Percentiles rank a stretch among this genome's conserved stretches.
Conservation (phyloP, 2,329 filamentous ascomycete genomes). For the Pestalotiopsis sp. region DNA sequence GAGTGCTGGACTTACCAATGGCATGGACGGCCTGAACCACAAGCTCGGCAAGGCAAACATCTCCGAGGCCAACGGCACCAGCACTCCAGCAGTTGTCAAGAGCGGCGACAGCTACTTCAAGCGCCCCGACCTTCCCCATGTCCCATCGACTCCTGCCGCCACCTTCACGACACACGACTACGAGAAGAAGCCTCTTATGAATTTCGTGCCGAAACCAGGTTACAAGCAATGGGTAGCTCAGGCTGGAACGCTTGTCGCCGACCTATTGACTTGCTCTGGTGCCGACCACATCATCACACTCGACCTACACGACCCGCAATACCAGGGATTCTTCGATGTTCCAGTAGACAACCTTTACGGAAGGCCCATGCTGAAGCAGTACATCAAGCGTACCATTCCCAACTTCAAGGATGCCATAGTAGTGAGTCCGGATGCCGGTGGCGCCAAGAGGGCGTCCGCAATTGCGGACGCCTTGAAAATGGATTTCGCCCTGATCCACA, state of each 20-base stretch:
- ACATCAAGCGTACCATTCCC: slow-evolving; percentile 80
- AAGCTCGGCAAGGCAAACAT: slow-evolving; percentile 10
- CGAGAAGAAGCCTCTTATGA: slow-evolving; percentile 59
- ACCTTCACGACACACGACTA: slow-evolving; percentile 68
- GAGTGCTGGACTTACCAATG: slow-evolving; percentile 62
- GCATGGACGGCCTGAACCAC: slow-evolving; percentile 17
- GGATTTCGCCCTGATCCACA: slow-evolving; percentile 97
- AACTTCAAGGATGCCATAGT: slow-evolving; percentile 86
- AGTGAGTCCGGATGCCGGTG: slow-evolving; percentile 94
- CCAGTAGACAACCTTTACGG: slow-evolving; percentile 98
- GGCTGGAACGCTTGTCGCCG: slow-evolving; percentile 91
- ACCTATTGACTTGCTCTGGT: slow-evolving; percentile 91
- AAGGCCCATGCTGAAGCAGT: slow-evolving; percentile 71
- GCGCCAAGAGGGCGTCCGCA: slow-evolving; percentile 92
- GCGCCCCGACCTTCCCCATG: not conserved
- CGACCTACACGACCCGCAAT: slow-evolving; percentile 95
- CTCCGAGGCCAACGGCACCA: slow-evolving; percentile 19
- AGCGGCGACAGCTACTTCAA: slow-evolving; percentile 17
- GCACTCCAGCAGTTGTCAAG: slow-evolving; percentile 19
- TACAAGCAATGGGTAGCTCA: slow-evolving; percentile 99
- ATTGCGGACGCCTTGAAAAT: slow-evolving; percentile 93
- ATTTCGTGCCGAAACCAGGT: slow-evolving; percentile 81
- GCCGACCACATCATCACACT: slow-evolving; percentile 97
- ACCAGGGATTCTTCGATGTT: slow-evolving; percentile 98
- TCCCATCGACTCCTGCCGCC: slow-evolving; percentile 15